Conservation (phyloP, 495 filamentous ascomycete genomes). For the Trichocladium antarcticum region DNA sequence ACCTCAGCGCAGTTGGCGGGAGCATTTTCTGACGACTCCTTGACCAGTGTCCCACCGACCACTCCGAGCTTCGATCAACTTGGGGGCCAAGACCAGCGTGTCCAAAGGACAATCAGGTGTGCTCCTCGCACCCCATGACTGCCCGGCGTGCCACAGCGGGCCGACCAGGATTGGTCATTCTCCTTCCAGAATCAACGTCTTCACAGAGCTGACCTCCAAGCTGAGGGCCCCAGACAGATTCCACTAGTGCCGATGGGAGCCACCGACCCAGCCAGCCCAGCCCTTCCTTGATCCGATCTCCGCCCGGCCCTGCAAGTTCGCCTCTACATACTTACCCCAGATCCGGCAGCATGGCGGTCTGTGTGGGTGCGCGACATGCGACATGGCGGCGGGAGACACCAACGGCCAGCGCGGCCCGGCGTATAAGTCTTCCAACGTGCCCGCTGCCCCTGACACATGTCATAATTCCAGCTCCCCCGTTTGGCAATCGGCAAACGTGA, state of each 20-base stretch:
- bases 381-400: neutral
- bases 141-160: neutral
- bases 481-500: too few relatives aligned
- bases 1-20: too few relatives aligned
- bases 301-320: neutral
- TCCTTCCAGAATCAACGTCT: constrained; percentile 1
- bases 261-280: neutral
- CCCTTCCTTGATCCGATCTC: constrained; percentile 6
- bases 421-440: neutral
- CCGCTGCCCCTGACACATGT: too few relatives aligned
- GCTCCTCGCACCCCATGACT: constrained; percentile 1
- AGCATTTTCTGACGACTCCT: too few relatives aligned
- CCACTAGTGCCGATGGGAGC: constrained; percentile 1
- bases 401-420: neutral
- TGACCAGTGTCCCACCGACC: too few relatives aligned
- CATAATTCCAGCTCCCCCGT: too few relatives aligned
- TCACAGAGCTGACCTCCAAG: constrained; percentile 7
- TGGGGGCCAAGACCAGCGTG: neutral
- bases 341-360: neutral
- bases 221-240: neutral
- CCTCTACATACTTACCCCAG: neutral
- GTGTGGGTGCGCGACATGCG: too few relatives aligned
- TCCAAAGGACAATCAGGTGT: neutral
- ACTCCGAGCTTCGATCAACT: neutral
- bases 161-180: constrained; percentile 6